Base-by-base conservation (phyloP, 371 early-diverging fungal species). In the Rhizopus arrhizus region DNA sequence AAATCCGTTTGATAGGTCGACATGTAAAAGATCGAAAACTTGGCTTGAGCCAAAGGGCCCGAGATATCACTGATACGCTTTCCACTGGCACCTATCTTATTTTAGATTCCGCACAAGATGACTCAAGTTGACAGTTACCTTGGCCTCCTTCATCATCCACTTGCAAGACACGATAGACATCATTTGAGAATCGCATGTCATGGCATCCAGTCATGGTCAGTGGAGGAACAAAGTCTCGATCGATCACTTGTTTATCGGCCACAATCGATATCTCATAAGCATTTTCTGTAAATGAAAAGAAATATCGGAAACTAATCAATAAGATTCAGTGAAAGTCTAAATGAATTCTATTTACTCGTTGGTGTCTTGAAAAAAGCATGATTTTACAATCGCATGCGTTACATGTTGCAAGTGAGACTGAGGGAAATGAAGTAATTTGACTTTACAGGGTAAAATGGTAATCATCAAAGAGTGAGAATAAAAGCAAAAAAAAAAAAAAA, bases 221-320 rank as follows among this genome's bases (percentile, higher is more conserved):
- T 22, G 70, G 59, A 16, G 76, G 80, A 58, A 84, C 50, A 59
- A 83, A 81, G 34, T 80, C 85, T 34, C 75, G 65, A 36, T 85
- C 79, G 58, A 85, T 78, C 32, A 77, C 69, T 11, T 78, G 72
- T 45, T 80, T 74, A 45, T 82, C 87, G 2, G 86, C 88, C 15
- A 89, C 80, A 57, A 91, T 80, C 41, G 89, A 87, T 15, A 89
- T 80, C 58, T 91, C 91, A 55, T 86, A 81, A 5, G 87, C 76
- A 70, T 89, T 91, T 63, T 91, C 89, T 6, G 91, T 89, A 62
- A 85, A 85, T 15, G 82, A 82, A 64, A 91, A 91, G 56, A 91
- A 85, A 31, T 82, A 80, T n/a, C 80, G 64, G 56, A 86, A 88
- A 58, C 16, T 22, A n/a, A 28, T 32, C 2, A 34, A 33, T 47